Percentiles rank a stretch among this genome's conserved stretches.
Evolutionary conservation across 2,329 filamentous ascomycete species (phyloP).

Genomic region (Phialophora verrucosa): DNA sequence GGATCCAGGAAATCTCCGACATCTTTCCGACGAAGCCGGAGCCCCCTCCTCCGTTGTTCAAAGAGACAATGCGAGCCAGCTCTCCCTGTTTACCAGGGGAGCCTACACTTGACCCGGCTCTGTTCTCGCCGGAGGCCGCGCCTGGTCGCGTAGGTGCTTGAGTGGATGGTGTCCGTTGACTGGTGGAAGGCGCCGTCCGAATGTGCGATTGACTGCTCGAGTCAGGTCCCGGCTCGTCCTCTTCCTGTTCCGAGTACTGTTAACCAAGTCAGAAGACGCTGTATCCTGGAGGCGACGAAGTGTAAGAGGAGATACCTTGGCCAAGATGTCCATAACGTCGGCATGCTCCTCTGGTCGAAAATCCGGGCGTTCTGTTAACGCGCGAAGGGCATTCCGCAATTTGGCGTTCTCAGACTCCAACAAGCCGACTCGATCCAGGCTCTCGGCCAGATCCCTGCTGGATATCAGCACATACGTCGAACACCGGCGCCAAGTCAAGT

Average conservation of each 20-base stretch:
- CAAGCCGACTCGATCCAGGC: slow-evolving; percentile 25
- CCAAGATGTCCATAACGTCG: slow-evolving; percentile 28
- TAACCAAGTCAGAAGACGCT: background rate
- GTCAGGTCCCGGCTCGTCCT: slow-evolving; percentile 1
- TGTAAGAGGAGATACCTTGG: slow-evolving; percentile 23
- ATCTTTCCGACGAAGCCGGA: slow-evolving; percentile 36
- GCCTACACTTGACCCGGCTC: slow-evolving; percentile 23
- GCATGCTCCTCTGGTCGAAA: slow-evolving; percentile 29
- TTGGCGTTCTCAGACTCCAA: slow-evolving; percentile 28
- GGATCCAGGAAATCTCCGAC: slow-evolving; percentile 38
- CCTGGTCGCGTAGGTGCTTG: background rate
- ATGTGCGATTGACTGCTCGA: slow-evolving; percentile 22
- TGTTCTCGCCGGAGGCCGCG: slow-evolving; percentile 14
- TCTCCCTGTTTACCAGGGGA: slow-evolving; percentile 31
- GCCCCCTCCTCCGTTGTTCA: slow-evolving; percentile 29
- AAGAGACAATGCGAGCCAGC: slow-evolving; percentile 24
- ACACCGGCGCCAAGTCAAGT: background rate
- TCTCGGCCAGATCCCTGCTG: slow-evolving; percentile 32
- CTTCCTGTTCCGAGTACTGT: slow-evolving; percentile 23
- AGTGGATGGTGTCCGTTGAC: background rate
- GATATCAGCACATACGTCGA: slow-evolving; percentile 8
- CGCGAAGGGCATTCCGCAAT: slow-evolving; percentile 26
- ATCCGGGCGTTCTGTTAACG: slow-evolving; percentile 16
- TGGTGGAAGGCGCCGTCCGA: slow-evolving; percentile 1
- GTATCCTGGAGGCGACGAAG: background rate